Base-by-base conservation (phyloP, 441 rosid species). In the Erysimum pusillum region DNA sequence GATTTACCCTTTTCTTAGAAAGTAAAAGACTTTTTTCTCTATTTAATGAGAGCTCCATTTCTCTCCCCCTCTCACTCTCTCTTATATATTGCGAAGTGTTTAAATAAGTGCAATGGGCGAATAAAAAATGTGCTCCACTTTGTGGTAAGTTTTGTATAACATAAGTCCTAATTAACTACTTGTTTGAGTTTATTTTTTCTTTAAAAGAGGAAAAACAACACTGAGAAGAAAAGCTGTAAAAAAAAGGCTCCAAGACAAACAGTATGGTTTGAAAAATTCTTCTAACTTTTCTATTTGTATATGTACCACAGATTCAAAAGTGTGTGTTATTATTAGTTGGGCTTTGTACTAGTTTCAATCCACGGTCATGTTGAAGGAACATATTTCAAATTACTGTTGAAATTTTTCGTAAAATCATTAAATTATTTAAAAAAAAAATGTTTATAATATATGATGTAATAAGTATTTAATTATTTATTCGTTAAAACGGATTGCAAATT, bases 1-100 rank as follows among this genome's bases (percentile, higher is more conserved):
- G 71, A 66, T 83, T 39, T 83, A 81, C 60, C 74, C 74, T n/a
- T 69, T 69, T 56, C 36, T 69, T 18, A 68, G 18, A 17, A 38
- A 13, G 17, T 39, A 5, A 11, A n/a, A 39, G 7, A 15, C 6
- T 32, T 14, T 34, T n/a, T 35, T 7, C 4, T 11, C 13, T 9
- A 36, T 36, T 9, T 36, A 7, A 15, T 11, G n/a, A 11, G 15
- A 54, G 15, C 9, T 28, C n/a, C 17, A 10, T 14, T 13, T 5
- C 49, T 46, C 18, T 46, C 20, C 3, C 18, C 18, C 22, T 9
- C 22, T 49, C 54, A 17, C 22, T 49, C 28, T 17, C 45, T 41
- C 45, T 17, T 49, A 18, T 48, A 46, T 7, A 15, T 48, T 48
- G 11, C 11, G 9, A 15, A 48, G 9, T 48, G 53, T 17, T 48